Conservation (phyloP, 2,329 filamentous ascomycete genomes). For the Diaporthe citri region DNA sequence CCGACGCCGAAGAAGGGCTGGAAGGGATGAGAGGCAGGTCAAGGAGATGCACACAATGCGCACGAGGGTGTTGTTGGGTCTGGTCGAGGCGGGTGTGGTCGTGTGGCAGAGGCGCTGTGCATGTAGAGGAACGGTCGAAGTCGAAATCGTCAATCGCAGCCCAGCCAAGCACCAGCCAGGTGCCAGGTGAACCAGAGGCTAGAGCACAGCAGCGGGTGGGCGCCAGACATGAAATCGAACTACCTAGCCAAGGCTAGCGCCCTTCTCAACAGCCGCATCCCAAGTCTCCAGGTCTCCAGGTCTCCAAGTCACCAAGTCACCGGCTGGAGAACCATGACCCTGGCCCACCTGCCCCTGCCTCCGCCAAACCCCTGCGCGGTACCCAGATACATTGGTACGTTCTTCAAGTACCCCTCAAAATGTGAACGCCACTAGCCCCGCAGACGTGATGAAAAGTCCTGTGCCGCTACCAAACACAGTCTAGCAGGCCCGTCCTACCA, state of each 20-base stretch:
- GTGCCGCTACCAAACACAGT: neutral
- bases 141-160: constrained; percentile 24
- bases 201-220: constrained; percentile 4
- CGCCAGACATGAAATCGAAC: constrained; percentile 24
- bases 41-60: constrained; percentile 14
- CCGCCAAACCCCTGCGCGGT: neutral
- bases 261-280: constrained; percentile 14
- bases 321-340: constrained; percentile 23
- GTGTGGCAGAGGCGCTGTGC: constrained; percentile 7
- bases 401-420: neutral
- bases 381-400: neutral
- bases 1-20: constrained; percentile 7
- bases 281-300: constrained; percentile 14
- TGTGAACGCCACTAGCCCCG: neutral
- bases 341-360: constrained; percentile 8
- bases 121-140: constrained; percentile 6
- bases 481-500: neutral
- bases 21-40: neutral
- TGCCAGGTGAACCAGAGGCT: neutral
- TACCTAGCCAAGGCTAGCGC: constrained; percentile 9
- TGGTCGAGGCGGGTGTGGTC: constrained; percentile 2
- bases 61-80: neutral
- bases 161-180: constrained; percentile 16
- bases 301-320: constrained; percentile 5
- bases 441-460: neutral